phyloP scores from a whole-genome alignment of 371 early-diverging fungal genomes.

The Rhizopus delemar region DNA sequence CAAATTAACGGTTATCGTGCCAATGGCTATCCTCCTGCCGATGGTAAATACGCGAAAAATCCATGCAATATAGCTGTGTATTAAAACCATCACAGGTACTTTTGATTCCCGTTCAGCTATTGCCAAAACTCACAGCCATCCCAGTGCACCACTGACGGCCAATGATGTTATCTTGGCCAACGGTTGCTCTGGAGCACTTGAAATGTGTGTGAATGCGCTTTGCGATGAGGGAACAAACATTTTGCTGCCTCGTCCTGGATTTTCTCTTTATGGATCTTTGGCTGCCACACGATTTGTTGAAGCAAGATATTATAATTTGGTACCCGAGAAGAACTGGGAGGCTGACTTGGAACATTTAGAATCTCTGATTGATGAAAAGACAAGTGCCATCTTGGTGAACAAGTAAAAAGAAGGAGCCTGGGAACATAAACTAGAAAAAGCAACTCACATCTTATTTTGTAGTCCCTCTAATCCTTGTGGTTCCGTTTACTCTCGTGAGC shows the following conservation, averaged over 20 bases:
- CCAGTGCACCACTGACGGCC: conserved; percentile 71
- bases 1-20: conserved; percentile 66
- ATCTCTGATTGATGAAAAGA: conserved; percentile 78
- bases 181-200: conserved; percentile 86
- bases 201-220: conserved; percentile 74
- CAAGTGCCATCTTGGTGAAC: conserved; percentile 82
- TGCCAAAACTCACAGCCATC: conserved; percentile 64
- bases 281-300: conserved; percentile 81
- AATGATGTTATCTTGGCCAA: conserved; percentile 82
- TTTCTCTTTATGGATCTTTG: conserved; percentile 84
- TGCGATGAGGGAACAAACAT: conserved; percentile 84
- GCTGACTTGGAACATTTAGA: conserved; percentile 80
- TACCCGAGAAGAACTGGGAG: conserved; percentile 86
- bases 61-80: neutral
- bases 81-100: conserved; percentile 40
- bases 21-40: conserved; percentile 88
- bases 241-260: conserved; percentile 86
- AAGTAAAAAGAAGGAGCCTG: conserved; percentile 49
- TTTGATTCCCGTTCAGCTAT: conserved; percentile 75
- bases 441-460: neutral
- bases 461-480: conserved; percentile 91
- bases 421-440: neutral
- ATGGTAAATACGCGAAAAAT: conserved; percentile 65
- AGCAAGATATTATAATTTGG: conserved; percentile 73
- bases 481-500: conserved; percentile 76